Base-by-base conservation (phyloP, 2,329 filamentous ascomycete species). In the Diplocarpon mali region DNA sequence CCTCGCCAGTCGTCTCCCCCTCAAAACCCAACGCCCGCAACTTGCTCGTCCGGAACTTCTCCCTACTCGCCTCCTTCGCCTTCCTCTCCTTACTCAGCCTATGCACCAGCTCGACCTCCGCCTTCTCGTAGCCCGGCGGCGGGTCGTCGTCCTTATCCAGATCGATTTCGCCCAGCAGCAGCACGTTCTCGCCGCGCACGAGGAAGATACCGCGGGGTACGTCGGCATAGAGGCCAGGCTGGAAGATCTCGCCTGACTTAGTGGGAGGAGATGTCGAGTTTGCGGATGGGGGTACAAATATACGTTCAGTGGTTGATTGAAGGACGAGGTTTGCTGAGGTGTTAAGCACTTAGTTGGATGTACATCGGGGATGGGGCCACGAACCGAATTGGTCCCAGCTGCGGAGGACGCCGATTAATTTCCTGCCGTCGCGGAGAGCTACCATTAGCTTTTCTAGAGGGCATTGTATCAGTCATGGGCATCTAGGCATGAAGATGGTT, bases 351-450 rank as follows among this genome's bases (percentile, higher is more conserved):
- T 16, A 24, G 20, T 4, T 7, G 20, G 20, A 24, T 7, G 20
- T 24, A 24, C 20, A 24, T 7, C 7, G 20, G 20, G 20, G 20
- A 24, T 24, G 20, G n/a, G n/a, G n/a, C n/a, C 20, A 24, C 20
- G 20, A 24, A 95, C 89, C 90, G 61, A 95, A 96, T 66, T 98
- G 92, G 67, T 98, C 92, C 87, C 92, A 98, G 57, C 86, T 94
- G 60, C 92, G 76, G 55, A 98, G 68, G 38, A 96, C 85, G 27
- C 92, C 92, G 55, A 94, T 85, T 55, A 96, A 72, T 68, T 96
- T 96, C 58, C 90, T 79, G 50, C 93, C 92, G 62, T 98, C 92
- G 56, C 92, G 83, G 44, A 98, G 75, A 38, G 89, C 80, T 45
- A 96, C 75, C 67, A 95, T 80, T 48, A 98, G 79, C 69, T 98